Base-by-base conservation (phyloP, 1,284 basidiomycete species). In the Ustilago tritici region DNA sequence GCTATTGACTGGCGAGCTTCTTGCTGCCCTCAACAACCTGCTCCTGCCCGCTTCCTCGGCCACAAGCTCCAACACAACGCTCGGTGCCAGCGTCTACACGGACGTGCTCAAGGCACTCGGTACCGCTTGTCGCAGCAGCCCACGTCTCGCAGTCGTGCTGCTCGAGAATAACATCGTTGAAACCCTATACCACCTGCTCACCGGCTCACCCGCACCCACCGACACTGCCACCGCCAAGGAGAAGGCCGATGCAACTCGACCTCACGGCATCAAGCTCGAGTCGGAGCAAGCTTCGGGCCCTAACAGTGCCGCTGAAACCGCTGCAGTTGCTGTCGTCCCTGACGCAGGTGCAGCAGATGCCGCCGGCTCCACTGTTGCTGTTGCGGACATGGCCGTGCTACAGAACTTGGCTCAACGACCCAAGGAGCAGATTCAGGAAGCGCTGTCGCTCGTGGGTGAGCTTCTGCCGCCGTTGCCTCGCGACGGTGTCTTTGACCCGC, bases 391-490 rank as follows among this genome's bases (percentile, higher is more conserved):
- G 93, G 93, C 94, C 8, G 93, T 99, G 40, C 93, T 98, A 91
- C 94, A 98, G 87, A 98, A 96, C 85, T 88, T 99, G 40, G 95
- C 95, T 0, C 95, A 98, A 86, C 90, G 95, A 43, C 93, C 96
- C 11, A 98, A 98, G 88, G 96, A 98, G 78, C 82, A 84, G 68
- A 76, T 85, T 9, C 82, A 83, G 32, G 84, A 84, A 59, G 82
- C 84, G 4, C 76, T 86, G 12, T 73, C 72, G n/a, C 59, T 86
- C 15, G 68, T 84, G 19, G 68, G 76, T 31, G 84, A 83, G 59
- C 63, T 86, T 38, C 72, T 86, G 9, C 84, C 84, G 23, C 81
- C 83, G 12, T 62, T 85, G 19, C 83, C 84, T 6, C 58, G 81
- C 91, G 94, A 97, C 86, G 95, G 95, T 28, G 93, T 98, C 9